These are phyloP conservation scores for Phialocephala sp. DNA, from an alignment of 2,329 filamentous ascomycete species.

Conservation along the genomic window DNA sequence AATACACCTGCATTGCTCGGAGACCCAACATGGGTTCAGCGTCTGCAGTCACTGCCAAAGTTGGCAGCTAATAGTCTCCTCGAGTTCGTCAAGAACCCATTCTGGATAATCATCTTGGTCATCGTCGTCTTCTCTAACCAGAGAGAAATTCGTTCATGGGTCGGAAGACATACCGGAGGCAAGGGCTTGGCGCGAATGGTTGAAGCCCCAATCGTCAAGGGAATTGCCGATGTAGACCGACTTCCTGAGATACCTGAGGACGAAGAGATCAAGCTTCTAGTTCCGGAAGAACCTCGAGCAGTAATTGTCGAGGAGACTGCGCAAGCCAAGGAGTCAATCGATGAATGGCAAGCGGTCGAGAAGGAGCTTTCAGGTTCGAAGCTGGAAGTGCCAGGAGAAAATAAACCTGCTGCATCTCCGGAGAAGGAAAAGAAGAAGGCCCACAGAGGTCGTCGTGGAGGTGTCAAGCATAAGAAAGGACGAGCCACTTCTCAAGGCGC, in stretches of 20 bases:
- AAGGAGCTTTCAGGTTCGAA: slow-evolving; percentile 8
- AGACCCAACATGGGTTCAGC: slow-evolving; percentile 52
- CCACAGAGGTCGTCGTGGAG: slow-evolving; percentile 74
- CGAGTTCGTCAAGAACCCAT: slow-evolving; percentile 62
- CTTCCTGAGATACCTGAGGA: slow-evolving; percentile 20
- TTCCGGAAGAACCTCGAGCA: slow-evolving; percentile 15
- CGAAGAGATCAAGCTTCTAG: slow-evolving; percentile 21
- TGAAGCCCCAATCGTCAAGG: slow-evolving; percentile 23
- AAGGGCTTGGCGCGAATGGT: slow-evolving; percentile 35
- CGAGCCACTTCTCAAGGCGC: slow-evolving; percentile 52
- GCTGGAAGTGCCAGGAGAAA: slow-evolving; percentile 26
- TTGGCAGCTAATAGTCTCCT: slow-evolving; percentile 56
- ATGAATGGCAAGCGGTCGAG: slow-evolving; percentile 4
- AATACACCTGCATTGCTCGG: slow-evolving; percentile 43
- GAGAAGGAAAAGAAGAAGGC: slow-evolving; percentile 61
- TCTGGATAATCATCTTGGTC: slow-evolving; percentile 44
- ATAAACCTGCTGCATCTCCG: slow-evolving; percentile 46
- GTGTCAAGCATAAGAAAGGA: slow-evolving; percentile 67
- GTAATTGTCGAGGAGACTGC: slow-evolving; percentile 7
- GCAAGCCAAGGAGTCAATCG: background rate
- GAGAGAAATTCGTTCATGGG: slow-evolving; percentile 38
- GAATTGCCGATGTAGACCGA: slow-evolving; percentile 11
- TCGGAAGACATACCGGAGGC: slow-evolving; percentile 39
- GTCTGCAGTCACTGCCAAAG: slow-evolving; percentile 56
- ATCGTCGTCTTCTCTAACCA: slow-evolving; percentile 35